A percentile compares a stretch with the other conserved stretches of the same genome.
These are phyloP conservation scores for Leishmania arabica DNA, from an alignment of 208 protist species.

Conservation along the genomic window DNA sequence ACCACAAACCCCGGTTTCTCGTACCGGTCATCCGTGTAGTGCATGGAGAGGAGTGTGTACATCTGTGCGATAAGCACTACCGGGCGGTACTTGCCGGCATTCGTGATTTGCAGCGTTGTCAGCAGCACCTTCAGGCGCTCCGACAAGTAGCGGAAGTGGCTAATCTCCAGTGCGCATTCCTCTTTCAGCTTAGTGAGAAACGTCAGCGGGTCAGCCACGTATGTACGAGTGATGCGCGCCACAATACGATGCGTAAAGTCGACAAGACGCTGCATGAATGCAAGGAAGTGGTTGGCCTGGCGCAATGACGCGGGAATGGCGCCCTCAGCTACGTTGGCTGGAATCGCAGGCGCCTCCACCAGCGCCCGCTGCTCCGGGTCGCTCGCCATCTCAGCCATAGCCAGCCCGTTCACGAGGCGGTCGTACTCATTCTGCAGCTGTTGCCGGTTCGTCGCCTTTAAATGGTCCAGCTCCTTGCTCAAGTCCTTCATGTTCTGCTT, in stretches of 20 bases:
- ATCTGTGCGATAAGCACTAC: slow-evolving; percentile 95
- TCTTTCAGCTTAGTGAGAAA: slow-evolving; percentile 90
- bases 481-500: slow-evolving; percentile 89
- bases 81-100: slow-evolving; percentile 92
- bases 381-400: slow-evolving; percentile 73
- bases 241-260: slow-evolving; percentile 94
- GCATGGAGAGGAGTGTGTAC: slow-evolving; percentile 94
- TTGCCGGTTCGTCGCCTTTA: slow-evolving; percentile 89
- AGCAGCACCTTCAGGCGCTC: slow-evolving; percentile 95
- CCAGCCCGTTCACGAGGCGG: slow-evolving; percentile 91
- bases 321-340: slow-evolving; percentile 87
- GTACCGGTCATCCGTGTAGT: slow-evolving; percentile 91
- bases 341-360: slow-evolving; percentile 52
- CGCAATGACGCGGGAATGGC: slow-evolving; percentile 97
- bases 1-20: slow-evolving; percentile 91
- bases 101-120: slow-evolving; percentile 95
- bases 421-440: slow-evolving; percentile 95
- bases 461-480: slow-evolving; percentile 57
- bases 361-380: slow-evolving; percentile 33
- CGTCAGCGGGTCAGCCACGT: slow-evolving; percentile 87
- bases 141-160: slow-evolving; percentile 84
- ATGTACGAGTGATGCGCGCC: slow-evolving; percentile 81
- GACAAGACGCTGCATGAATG: slow-evolving; percentile 93
- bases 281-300: slow-evolving; percentile 96
- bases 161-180: slow-evolving; percentile 85